These are phyloP conservation scores for Aristolochia contorta DNA, from an alignment of 164 flowering plant genomes.

Conservation along the genomic window DNA sequence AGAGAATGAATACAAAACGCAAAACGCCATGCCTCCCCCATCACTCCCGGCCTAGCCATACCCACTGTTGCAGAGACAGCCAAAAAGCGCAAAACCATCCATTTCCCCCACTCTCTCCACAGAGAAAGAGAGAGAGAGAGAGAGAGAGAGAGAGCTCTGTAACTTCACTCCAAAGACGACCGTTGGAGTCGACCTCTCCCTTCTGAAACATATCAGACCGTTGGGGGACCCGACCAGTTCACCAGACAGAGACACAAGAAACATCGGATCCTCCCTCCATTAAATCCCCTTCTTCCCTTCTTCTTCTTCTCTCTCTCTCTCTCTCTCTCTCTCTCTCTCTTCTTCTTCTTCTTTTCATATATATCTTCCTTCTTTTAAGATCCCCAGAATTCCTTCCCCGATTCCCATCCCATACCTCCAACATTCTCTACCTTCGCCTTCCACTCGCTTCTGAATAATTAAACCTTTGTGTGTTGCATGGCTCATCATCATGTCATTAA, in stretches of 20 bases:
- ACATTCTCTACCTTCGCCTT: background rate
- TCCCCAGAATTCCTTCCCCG: background rate
- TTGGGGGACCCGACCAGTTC: background rate
- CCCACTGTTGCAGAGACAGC: too few species aligned
- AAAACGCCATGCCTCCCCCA: background rate
- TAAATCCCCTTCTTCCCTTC: conserved; percentile 1
- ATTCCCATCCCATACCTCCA: background rate
- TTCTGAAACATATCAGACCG: background rate
- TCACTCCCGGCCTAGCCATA: too few species aligned
- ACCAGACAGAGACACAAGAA: background rate
- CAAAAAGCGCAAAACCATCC: too few species aligned
- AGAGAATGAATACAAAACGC: background rate
- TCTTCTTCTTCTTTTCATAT: background rate
- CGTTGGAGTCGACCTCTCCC: background rate
- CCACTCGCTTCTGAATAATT: background rate
- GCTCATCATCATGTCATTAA: background rate
- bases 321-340: too few species aligned
- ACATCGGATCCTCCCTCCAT: too few species aligned
- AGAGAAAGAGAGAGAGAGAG: too few species aligned
- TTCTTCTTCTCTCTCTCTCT: too few species aligned
- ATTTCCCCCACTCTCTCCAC: too few species aligned
- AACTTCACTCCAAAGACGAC: background rate
- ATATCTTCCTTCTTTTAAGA: background rate
- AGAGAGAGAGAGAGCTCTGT: too few species aligned
- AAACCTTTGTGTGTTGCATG: too few species aligned